Percentiles rank a stretch among this genome's conserved stretches.
Evolutionary conservation across 1,284 basidiomycete species (phyloP).

Genomic region (Coniferiporia sulphurascens): DNA sequence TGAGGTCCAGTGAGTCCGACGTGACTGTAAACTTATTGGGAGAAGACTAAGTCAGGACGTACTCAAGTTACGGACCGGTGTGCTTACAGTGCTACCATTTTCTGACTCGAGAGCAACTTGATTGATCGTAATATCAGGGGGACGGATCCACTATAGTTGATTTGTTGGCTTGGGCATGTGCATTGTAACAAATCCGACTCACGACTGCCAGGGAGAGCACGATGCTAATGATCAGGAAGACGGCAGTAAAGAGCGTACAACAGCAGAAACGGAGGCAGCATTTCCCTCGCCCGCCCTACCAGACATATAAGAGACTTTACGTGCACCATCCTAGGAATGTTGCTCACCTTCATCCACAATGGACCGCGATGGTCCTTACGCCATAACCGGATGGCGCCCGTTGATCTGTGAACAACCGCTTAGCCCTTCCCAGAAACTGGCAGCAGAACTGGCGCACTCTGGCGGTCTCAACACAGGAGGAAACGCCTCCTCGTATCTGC

Average conservation of each 20-base stretch:
- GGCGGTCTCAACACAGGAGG: conserved; percentile 23
- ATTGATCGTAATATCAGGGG: conserved; percentile 69
- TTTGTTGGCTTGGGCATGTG: not conserved
- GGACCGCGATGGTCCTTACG: conserved; percentile 52
- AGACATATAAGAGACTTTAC: conserved; percentile 5
- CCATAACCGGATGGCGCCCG: conserved; percentile 37
- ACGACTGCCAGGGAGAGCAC: conserved; percentile 70
- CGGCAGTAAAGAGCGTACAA: conserved; percentile 59
- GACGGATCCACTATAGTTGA: conserved; percentile 64
- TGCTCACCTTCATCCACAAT: conserved; percentile 56
- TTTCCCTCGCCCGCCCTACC: conserved; percentile 49
- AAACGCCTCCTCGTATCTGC: conserved; percentile 24
- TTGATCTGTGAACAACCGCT: conserved; percentile 15
- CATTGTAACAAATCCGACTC: conserved; percentile 26
- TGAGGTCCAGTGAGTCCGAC: conserved; percentile 50
- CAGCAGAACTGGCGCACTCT: conserved; percentile 27
- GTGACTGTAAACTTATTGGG: conserved; percentile 25
- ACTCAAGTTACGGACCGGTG: not conserved
- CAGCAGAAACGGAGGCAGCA: conserved; percentile 65
- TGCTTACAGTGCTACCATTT: conserved; percentile 39
- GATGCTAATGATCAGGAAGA: conserved; percentile 66
- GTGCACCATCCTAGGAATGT: not conserved
- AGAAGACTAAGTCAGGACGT: not conserved
- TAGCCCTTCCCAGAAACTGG: conserved; percentile 5
- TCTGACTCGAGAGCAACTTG: conserved; percentile 38